These are phyloP conservation scores for Apiospora arundinis DNA, from an alignment of 2,329 filamentous ascomycete genomes.

Conservation along the genomic window DNA sequence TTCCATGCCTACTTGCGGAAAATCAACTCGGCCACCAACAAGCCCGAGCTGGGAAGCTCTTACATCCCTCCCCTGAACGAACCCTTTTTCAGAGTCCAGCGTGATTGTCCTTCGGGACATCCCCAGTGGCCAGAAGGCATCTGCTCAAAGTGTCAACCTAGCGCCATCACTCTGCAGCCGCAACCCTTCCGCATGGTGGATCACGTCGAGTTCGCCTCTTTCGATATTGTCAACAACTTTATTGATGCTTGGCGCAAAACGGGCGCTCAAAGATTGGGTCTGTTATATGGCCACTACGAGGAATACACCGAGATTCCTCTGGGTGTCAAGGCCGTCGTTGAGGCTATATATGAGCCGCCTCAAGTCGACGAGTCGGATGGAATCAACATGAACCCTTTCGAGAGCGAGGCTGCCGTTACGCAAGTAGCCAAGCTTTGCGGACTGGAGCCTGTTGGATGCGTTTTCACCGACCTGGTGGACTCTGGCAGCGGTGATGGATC, in stretches of 20 bases:
- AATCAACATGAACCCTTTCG: conserved; percentile 83
- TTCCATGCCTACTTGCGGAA: conserved; percentile 96
- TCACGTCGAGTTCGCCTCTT: conserved; percentile 93
- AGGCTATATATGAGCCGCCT: conserved; percentile 96
- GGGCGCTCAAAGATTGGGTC: conserved; percentile 84
- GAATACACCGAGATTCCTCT: conserved; percentile 93
- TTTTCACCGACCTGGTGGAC: conserved; percentile 92
- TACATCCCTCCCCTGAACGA: conserved; percentile 96
- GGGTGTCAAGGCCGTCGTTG: conserved; percentile 92
- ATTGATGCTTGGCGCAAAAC: conserved; percentile 91
- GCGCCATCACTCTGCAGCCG: conserved; percentile 92
- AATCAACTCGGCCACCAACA: conserved; percentile 95
- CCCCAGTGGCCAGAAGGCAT: conserved; percentile 95
- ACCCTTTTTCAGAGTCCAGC: conserved; percentile 88
- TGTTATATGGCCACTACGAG: conserved; percentile 87
- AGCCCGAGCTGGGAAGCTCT: conserved; percentile 89
- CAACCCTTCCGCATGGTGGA: conserved; percentile 97
- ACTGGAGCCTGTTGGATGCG: conserved; percentile 86
- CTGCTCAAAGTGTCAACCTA: conserved; percentile 97
- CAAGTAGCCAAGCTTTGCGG: conserved; percentile 83
- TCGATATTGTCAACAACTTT: conserved; percentile 84
- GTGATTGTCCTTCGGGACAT: conserved; percentile 91
- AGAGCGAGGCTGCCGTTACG: conserved; percentile 82
- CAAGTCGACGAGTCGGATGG: conserved; percentile 90
- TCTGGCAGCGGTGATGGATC: conserved; percentile 81